Percentiles rank a stretch among this genome's conserved stretches.
phyloP scores from a whole-genome alignment of 192 early-diverging fungal species.

The Dissophora globulifera region DNA sequence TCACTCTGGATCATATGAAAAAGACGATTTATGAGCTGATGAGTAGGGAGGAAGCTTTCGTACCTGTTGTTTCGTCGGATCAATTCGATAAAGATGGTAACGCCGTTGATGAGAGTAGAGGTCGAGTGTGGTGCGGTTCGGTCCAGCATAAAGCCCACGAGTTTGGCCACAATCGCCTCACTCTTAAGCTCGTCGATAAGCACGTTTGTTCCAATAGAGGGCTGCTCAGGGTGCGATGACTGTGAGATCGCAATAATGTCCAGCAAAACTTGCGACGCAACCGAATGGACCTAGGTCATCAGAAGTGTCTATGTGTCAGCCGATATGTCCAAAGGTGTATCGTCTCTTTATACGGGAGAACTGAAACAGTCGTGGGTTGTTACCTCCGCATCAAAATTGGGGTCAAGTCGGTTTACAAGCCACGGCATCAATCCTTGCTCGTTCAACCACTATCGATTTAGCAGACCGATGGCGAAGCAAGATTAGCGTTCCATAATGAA shows the following conservation, averaged over 20 bases:
- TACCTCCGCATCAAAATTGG: conserved; percentile 83
- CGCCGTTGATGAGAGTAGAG: conserved; percentile 92
- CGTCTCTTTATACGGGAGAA: no score
- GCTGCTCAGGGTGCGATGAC: conserved; percentile 73
- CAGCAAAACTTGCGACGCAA: conserved; percentile 81
- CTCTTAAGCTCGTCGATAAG: conserved; percentile 78
- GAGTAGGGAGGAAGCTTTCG: no score
- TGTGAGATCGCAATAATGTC: conserved; percentile 90
- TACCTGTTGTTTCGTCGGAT: conserved; percentile 96
- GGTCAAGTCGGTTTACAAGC: conserved; percentile 87
- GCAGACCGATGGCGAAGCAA: background rate
- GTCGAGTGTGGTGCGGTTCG: conserved; percentile 77
- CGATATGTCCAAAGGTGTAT: no score
- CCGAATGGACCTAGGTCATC: conserved; percentile 73
- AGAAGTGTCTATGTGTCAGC: background rate
- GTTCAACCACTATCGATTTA: conserved; percentile 79
- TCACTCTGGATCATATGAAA: background rate
- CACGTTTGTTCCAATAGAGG: conserved; percentile 71
- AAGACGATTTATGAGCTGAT: no score
- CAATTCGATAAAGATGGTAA: conserved; percentile 98
- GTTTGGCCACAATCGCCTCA: conserved; percentile 75
- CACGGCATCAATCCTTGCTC: conserved; percentile 77
- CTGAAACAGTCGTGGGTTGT: background rate
- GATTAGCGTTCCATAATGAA: background rate
- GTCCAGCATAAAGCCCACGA: conserved; percentile 92